Evolutionary conservation across 2,329 filamentous ascomycete species (phyloP), one percentile per base, ranked within the genome.

Genomic region (Atkinsonella hypoxylon): DNA sequence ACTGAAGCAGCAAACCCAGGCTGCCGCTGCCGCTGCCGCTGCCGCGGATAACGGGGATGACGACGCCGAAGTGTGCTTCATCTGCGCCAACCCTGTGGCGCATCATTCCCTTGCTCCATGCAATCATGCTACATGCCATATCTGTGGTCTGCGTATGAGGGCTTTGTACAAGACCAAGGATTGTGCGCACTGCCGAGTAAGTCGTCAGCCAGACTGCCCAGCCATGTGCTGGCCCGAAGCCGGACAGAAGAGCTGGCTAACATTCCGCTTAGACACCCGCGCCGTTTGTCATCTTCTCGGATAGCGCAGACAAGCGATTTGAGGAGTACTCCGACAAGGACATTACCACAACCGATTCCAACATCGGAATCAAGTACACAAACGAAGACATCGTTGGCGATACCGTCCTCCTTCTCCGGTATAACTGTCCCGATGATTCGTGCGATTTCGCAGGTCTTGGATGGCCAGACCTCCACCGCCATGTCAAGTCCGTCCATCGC

Each of bases 101-200:
- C 89, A 97, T 71, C 83, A 88, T 59, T 86, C 90, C 10, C 82
- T 98, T 56, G 83, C 90, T 32, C 91, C 93, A 18, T 98, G 93
- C 70, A 97, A 96, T 67, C 93, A 98, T 70, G 80, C 87, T 51
- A 96, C 91, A 46, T 98, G 93, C 65, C 93, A 98, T 70, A 95
- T 97, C 57, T 98, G 93, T 67, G 85, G 89, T 10, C 71, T 98
- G 58, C 81, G 93, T 53, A 81, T 97, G 79, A 81, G 93, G 59
- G 93, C 91, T 1, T 72, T 98, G 43, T 98, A 97, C 70, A 97
- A 96, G 73, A 94, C 83, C 53, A 95, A 95, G 67, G 87, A 90
- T 56, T 98, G 93, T 68, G 87, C 90, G n/a, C 90, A 97, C 67
- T 98, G 93, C 65, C 78, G 93, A 62, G 87, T 90, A 76, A 59